Evolutionary conservation across 2,329 filamentous ascomycete species (phyloP).

Genomic region (Rosellinia necatrix): DNA sequence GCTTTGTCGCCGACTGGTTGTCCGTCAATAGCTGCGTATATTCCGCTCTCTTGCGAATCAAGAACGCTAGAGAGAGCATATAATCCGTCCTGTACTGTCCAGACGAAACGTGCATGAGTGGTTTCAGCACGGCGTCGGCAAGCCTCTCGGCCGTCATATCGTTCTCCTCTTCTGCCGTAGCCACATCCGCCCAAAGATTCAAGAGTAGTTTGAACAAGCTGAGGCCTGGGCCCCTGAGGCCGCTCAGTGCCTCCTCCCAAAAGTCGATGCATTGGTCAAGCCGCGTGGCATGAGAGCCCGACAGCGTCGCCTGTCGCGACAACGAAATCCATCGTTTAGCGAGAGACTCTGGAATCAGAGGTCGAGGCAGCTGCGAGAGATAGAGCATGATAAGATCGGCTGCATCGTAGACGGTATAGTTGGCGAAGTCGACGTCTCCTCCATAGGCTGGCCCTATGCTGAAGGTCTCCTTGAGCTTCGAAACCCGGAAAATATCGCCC

Average conservation of each 20-base stretch:
- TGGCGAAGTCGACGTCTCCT: constrained; percentile 44
- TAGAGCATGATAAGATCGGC: constrained; percentile 48
- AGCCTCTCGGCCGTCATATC: constrained; percentile 52
- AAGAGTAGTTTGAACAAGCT: constrained; percentile 49
- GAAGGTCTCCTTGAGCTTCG: constrained; percentile 45
- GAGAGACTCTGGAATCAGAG: constrained; percentile 45
- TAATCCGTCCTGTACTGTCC: constrained; percentile 45
- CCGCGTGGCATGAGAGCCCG: constrained; percentile 42
- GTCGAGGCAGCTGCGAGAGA: constrained; percentile 46
- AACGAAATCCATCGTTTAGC: constrained; percentile 48
- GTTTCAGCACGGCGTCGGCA: constrained; percentile 45
- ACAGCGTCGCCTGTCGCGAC: constrained; percentile 46
- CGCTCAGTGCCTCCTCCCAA: constrained; percentile 51
- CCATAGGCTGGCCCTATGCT: constrained; percentile 45
- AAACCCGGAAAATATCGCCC: constrained; percentile 42
- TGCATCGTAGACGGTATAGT: constrained; percentile 47
- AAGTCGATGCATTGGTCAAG: constrained; percentile 51
- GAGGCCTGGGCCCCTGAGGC: constrained; percentile 44
- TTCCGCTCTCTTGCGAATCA: constrained; percentile 49
- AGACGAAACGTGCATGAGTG: constrained; percentile 46
- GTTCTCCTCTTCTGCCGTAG: constrained; percentile 45
- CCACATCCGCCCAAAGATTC: constrained; percentile 50
- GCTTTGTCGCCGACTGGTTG: constrained; percentile 34
- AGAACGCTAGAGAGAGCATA: constrained; percentile 49
- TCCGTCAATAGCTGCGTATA: constrained; percentile 45